A percentile compares a stretch with the other conserved stretches of the same genome.
phyloP scores from a whole-genome alignment of 495 filamentous ascomycete genomes.

The Lasiosphaeria hispida region DNA sequence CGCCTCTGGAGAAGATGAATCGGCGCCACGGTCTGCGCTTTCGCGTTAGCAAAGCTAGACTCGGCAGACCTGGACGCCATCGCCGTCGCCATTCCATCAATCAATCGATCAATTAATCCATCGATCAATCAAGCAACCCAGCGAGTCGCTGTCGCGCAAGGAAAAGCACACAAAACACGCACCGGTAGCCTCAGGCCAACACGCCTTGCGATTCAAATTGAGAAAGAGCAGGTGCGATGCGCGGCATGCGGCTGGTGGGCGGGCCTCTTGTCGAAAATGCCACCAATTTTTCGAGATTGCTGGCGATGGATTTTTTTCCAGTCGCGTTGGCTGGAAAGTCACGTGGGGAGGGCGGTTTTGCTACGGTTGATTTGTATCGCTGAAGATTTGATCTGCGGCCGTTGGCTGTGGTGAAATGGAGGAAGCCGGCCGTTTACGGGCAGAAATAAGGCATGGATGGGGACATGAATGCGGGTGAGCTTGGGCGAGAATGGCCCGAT shows the following conservation, averaged over 20 bases:
- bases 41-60: slow-evolving; percentile 4
- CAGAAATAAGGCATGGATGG: neutral
- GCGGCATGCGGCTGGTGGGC: slow-evolving; percentile 11
- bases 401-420: slow-evolving; percentile 6
- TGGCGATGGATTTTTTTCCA: slow-evolving; percentile 33
- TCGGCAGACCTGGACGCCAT: neutral
- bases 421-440: no score
- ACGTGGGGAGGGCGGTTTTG: slow-evolving; percentile 35
- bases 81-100: neutral
- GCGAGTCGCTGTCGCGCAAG: no score
- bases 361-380: slow-evolving; percentile 9
- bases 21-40: slow-evolving; percentile 48
- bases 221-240: slow-evolving; percentile 1
- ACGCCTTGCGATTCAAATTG: slow-evolving; percentile 14
- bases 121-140: no score
- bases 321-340: slow-evolving; percentile 32
- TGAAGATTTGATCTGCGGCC: neutral
- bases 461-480: neutral
- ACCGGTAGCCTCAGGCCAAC: slow-evolving; percentile 27
- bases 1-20: slow-evolving; percentile 47
- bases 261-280: neutral
- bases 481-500: no score
- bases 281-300: neutral
- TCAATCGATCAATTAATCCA: slow-evolving; percentile 15
- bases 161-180: slow-evolving; percentile 12